These are phyloP conservation scores for Neurospora hispaniola DNA, from an alignment of 495 filamentous ascomycete species.

Conservation along the genomic window DNA sequence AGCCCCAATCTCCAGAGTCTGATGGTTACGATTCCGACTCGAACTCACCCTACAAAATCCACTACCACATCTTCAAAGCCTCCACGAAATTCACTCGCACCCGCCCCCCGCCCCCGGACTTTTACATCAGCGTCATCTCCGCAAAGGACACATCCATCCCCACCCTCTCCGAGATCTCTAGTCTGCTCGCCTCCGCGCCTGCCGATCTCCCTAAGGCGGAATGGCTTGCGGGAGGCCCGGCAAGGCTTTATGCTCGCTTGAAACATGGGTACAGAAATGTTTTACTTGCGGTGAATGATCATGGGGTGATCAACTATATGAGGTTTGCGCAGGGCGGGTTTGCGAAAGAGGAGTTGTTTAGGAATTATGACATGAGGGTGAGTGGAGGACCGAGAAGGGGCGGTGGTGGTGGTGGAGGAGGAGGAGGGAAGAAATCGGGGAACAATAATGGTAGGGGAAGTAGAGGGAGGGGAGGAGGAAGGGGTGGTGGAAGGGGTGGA, in stretches of 20 bases:
- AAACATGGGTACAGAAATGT: conserved; percentile 80
- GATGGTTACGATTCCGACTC: neutral
- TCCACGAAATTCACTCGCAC: conserved; percentile 59
- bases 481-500: no score
- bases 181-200: conserved; percentile 58
- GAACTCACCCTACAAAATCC: conserved; percentile 52
- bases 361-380: conserved; percentile 31
- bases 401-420: conserved; percentile 13
- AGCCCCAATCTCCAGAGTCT: conserved; percentile 1
- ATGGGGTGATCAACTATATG: conserved; percentile 81
- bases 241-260: conserved; percentile 50
- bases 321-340: conserved; percentile 72
- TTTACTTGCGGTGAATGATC: conserved; percentile 77
- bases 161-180: conserved; percentile 55
- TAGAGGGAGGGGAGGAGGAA: no score
- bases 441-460: no score
- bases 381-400: conserved; percentile 33
- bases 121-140: conserved; percentile 68
- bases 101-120: conserved; percentile 66
- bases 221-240: conserved; percentile 30
- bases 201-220: conserved; percentile 46
- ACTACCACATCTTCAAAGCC: conserved; percentile 70
- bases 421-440: no score
- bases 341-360: conserved; percentile 60
- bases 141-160: conserved; percentile 63